Base-by-base conservation (phyloP, 495 filamentous ascomycete genomes). In the Barbatosphaeria neglecta region DNA sequence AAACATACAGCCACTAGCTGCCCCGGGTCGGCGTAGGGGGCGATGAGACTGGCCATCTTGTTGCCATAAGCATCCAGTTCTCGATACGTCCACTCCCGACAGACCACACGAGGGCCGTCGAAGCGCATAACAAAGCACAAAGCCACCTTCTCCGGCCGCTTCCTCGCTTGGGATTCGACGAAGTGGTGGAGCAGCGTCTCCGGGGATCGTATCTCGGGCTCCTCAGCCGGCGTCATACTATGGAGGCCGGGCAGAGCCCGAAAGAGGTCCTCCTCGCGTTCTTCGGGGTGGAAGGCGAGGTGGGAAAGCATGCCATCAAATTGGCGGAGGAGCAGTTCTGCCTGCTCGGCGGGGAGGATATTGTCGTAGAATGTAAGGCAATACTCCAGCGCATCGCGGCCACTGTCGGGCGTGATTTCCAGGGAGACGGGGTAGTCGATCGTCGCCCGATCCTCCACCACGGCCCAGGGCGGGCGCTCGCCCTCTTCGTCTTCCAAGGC, bases 1-100 rank as follows among this genome's bases (percentile, higher is more conserved):
- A 94, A 90, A 57, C 82, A 83, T 7, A 87, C 77, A 0, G 77
- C 83, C 16, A 94, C 67, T n/a, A 88, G 74, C 16, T 67, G 59
- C 3, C 78, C 75, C 0, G 65, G 50, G 22, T 62, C 48, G 18
- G 66, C 57, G 28, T 64, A 55, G 24, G 59, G 45, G 0, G 50
- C 35, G 6, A 88, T 48, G 16, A 82, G 55, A 43, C 79, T 59
- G 0, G 81, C 81, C 17, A 85, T 64, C 43, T 66, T 63, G 50
- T 86, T 83, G 6, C 72, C 78, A 49, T 77, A 72, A 7, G 64
- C 50, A 49, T 87, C 58, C 0, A 88, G 62, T 47, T 87, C 60
- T 8, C 45, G 45, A 47, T 86, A 87, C 0, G 70, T 81, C 84
- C 82, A 87, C 25, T 46, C 56, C 35, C 58, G 61, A 39, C 57